Evolutionary conservation across 2,329 filamentous ascomycete species (phyloP).

Genomic region (Fusarium annulatum): DNA sequence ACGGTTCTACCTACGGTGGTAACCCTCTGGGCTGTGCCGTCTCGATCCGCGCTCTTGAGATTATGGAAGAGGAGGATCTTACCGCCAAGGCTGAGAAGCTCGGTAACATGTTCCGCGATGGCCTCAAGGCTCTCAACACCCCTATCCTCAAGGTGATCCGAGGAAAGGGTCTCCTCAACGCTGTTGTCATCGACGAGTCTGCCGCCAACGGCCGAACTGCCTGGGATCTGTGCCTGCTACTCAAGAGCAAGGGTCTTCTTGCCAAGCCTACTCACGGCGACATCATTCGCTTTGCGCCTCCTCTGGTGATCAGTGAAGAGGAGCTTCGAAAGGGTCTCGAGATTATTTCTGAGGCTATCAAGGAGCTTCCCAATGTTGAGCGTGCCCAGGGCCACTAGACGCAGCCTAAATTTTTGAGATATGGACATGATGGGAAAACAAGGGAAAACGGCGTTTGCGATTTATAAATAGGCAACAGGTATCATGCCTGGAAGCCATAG

Average conservation of each 20-base stretch:
- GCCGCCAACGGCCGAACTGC: constrained; percentile 87
- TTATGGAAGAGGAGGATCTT: constrained; percentile 92
- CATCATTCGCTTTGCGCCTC: constrained; percentile 97
- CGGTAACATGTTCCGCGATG: constrained; percentile 84
- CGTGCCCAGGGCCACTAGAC: constrained; percentile 53
- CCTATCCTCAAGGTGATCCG: constrained; percentile 85
- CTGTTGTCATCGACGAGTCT: constrained; percentile 92
- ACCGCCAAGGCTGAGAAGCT: constrained; percentile 83
- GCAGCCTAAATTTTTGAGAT: constrained; percentile 36
- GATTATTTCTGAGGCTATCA: constrained; percentile 85
- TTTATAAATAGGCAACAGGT: constrained; percentile 17
- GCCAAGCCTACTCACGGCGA: constrained; percentile 99
- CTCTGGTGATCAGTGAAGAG: constrained; percentile 90
- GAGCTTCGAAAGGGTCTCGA: constrained; percentile 81
- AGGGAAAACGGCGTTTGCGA: constrained; percentile 31
- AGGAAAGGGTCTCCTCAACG: constrained; percentile 94
- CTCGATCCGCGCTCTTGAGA: constrained; percentile 92
- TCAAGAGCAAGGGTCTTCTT: constrained; percentile 96
- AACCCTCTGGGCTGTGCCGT: constrained; percentile 97
- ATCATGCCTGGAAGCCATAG: constrained; percentile 22
- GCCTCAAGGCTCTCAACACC: constrained; percentile 78
- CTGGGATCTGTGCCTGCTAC: constrained; percentile 95
- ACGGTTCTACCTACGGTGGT: constrained; percentile 98
- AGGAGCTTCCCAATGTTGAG: constrained; percentile 76
- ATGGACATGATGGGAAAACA: constrained; percentile 23